These are phyloP conservation scores for Trichoderma semiorbis DNA, from an alignment of 2,329 filamentous ascomycete genomes.

Conservation along the genomic window DNA sequence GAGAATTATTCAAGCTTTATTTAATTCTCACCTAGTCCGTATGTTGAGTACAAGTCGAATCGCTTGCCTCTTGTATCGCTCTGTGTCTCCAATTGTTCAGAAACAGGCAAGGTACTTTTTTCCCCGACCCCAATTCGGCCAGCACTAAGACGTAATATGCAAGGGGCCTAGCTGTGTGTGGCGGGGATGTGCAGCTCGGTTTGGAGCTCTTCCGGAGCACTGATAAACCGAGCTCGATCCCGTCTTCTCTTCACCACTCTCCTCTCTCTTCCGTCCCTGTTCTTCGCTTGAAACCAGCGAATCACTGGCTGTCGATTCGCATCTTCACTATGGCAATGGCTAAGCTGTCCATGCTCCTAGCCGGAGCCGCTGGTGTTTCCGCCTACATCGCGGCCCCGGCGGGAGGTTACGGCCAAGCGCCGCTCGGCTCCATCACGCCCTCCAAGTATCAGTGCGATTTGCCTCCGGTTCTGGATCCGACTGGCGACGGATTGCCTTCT, in stretches of 20 bases:
- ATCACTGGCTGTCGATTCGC: not conserved
- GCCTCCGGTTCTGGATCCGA: slow-evolving; percentile 33
- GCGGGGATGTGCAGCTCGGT: slow-evolving; percentile 7
- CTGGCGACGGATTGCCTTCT: slow-evolving; percentile 32
- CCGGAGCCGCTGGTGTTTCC: slow-evolving; percentile 9
- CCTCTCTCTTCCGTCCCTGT: not conserved
- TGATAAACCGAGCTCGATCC: slow-evolving; percentile 9
- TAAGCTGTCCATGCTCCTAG: slow-evolving; percentile 10
- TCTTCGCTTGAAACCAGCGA: not conserved
- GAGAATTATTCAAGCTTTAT: not conserved
- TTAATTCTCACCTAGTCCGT: not conserved
- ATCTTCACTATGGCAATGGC: slow-evolving; percentile 8
- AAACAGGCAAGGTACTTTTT: not conserved
- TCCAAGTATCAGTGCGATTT: slow-evolving; percentile 32
- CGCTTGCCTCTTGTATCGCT: not conserved
- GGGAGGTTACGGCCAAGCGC: not conserved
- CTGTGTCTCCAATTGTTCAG: not conserved
- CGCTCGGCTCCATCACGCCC: not conserved
- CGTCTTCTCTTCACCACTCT: not conserved
- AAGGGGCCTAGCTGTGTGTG: not conserved
- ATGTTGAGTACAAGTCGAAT: not conserved
- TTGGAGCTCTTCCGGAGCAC: not conserved
- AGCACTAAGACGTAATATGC: not conserved
- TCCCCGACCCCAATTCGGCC: not conserved
- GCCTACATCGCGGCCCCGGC: slow-evolving; percentile 8